Evolutionary conservation across 345 rosid species (phyloP).

Genomic region (Cochlearia excelsa): DNA sequence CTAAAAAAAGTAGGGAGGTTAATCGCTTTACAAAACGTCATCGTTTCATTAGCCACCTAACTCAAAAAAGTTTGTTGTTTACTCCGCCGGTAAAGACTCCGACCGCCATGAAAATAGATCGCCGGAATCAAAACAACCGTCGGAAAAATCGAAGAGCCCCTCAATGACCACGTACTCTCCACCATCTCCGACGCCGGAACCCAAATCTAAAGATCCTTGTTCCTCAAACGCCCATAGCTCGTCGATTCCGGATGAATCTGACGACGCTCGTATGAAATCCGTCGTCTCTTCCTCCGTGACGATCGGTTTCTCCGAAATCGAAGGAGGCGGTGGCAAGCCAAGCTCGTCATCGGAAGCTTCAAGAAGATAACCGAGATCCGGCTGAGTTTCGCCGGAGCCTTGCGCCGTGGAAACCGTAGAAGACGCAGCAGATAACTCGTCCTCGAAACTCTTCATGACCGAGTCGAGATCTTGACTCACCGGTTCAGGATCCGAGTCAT

Average conservation of each 20-base stretch:
- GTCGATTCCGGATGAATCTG: slow-evolving; percentile 37
- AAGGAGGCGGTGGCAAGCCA: slow-evolving; percentile 61
- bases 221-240: slow-evolving; percentile 47
- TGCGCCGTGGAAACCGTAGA: slow-evolving; percentile 22
- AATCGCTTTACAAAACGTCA: slow-evolving; percentile 36
- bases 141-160: slow-evolving; percentile 55
- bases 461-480: slow-evolving; percentile 67
- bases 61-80: slow-evolving; percentile 10
- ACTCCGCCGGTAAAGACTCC: slow-evolving; percentile 57
- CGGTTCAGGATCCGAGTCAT: slow-evolving; percentile 56
- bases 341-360: slow-evolving; percentile 92
- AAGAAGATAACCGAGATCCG: slow-evolving; percentile 69
- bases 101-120: slow-evolving; percentile 53
- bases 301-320: slow-evolving; percentile 27
- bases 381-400: slow-evolving; percentile 37
- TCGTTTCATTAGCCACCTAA: slow-evolving; percentile 33
- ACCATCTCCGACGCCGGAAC: slow-evolving; percentile 26
- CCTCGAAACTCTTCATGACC: slow-evolving; percentile 62
- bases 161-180: slow-evolving; percentile 49
- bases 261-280: slow-evolving; percentile 35
- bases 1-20: slow-evolving; percentile 25
- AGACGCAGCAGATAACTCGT: slow-evolving; percentile 25
- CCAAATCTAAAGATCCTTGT: slow-evolving; percentile 47
- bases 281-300: slow-evolving; percentile 34
- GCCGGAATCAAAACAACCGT: slow-evolving; percentile 39